Evolutionary conservation across 441 rosid genomes (phyloP).

Genomic region (Metrosideros polymorpha): DNA sequence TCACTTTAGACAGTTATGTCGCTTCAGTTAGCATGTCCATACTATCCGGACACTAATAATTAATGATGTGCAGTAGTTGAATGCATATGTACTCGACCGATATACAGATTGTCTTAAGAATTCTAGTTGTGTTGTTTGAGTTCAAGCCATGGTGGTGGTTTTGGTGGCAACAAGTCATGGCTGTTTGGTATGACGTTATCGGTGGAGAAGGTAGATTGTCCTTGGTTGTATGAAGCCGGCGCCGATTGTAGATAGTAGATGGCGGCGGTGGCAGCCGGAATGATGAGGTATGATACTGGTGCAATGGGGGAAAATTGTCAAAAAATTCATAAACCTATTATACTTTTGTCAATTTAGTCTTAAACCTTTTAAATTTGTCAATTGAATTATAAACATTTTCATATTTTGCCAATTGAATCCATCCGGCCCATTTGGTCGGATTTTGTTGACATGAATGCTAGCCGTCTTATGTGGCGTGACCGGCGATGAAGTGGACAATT

Average conservation of each 20-base stretch:
- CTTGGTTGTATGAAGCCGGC: neutral
- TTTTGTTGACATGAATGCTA: too few species aligned
- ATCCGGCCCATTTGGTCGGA: too few species aligned
- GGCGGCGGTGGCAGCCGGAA: neutral
- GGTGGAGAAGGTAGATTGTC: neutral
- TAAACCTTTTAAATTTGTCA: too few species aligned
- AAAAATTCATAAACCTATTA: too few species aligned
- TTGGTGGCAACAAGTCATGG: neutral
- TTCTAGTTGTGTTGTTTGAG: neutral
- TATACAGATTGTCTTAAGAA: neutral
- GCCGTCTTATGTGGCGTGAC: too few species aligned
- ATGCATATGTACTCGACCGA: neutral
- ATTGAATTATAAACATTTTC: too few species aligned
- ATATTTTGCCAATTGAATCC: too few species aligned
- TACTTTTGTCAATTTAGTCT: too few species aligned
- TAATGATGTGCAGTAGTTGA: rapidly evolving
- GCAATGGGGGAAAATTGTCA: too few species aligned
- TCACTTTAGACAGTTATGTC: too few species aligned
- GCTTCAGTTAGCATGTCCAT: neutral
- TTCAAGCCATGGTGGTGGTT: neutral
- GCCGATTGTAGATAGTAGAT: neutral
- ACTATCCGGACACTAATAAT: neutral
- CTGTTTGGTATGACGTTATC: neutral
- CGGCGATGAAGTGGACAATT: too few species aligned
- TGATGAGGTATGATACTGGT: neutral